These are phyloP conservation scores for Talaromyces sp. DNA, from an alignment of 2,329 filamentous ascomycete species.

Conservation along the genomic window DNA sequence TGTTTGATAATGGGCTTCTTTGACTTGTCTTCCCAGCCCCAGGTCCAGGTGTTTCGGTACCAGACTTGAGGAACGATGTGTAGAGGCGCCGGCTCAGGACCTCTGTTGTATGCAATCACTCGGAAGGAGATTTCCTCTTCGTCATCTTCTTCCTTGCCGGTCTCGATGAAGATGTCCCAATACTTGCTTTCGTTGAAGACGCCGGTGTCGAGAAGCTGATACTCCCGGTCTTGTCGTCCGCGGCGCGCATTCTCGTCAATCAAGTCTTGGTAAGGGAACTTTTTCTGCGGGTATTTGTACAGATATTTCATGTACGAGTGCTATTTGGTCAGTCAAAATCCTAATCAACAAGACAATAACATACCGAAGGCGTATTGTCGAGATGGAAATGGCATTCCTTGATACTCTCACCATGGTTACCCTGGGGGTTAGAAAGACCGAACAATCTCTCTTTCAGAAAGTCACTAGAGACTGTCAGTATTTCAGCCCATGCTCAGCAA, in stretches of 20 bases:
- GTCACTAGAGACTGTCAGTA: constrained; percentile 53
- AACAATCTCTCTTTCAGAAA: constrained; percentile 95
- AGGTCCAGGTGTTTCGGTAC: constrained; percentile 97
- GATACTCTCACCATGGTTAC: constrained; percentile 94
- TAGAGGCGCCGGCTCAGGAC: constrained; percentile 81
- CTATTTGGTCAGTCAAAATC: constrained; percentile 40
- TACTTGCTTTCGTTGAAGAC: constrained; percentile 85
- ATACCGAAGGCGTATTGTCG: constrained; percentile 79
- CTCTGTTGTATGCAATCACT: constrained; percentile 93
- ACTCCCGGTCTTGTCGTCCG: constrained; percentile 74
- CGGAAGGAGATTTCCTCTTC: constrained; percentile 90
- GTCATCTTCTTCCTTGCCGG: constrained; percentile 88
- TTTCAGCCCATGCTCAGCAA: background rate
- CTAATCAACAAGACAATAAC: constrained; percentile 31
- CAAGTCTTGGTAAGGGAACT: constrained; percentile 88
- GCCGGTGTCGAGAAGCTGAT: constrained; percentile 86
- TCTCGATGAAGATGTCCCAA: constrained; percentile 97
- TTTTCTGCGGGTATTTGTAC: constrained; percentile 92
- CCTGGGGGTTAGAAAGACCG: constrained; percentile 91
- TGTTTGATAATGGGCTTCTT: constrained; percentile 77
- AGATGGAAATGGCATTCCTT: constrained; percentile 96
- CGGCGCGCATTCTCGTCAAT: constrained; percentile 78
- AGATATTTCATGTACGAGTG: constrained; percentile 99
- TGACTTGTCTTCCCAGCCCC: constrained; percentile 73
- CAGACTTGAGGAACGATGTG: constrained; percentile 94